phyloP scores from a whole-genome alignment of 1,284 basidiomycete species.

The Ustilago crameri region DNA sequence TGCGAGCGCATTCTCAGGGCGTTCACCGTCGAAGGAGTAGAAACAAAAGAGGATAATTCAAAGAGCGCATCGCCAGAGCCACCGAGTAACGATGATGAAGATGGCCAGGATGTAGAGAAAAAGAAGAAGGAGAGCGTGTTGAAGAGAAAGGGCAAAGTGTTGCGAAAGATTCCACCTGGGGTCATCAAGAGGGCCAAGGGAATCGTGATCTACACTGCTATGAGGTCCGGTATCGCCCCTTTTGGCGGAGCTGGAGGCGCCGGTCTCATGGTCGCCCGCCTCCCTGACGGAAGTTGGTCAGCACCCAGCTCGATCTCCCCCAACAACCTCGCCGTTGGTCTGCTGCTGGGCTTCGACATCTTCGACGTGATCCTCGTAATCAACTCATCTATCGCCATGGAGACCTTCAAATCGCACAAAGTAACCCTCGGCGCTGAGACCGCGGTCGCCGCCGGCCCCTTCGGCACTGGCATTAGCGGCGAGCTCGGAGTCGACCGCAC shows the following conservation, averaged over 20 bases:
- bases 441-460: conserved; percentile 72
- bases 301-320: conserved; percentile 71
- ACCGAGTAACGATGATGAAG: conserved; percentile 56
- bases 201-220: conserved; percentile 71
- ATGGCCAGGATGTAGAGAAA: conserved; percentile 35
- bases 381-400: conserved; percentile 71
- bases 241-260: conserved; percentile 72
- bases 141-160: conserved; percentile 69
- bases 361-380: conserved; percentile 69
- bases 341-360: conserved; percentile 62
- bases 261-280: conserved; percentile 66
- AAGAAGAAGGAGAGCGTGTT: conserved; percentile 54
- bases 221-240: conserved; percentile 71
- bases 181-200: conserved; percentile 70
- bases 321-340: conserved; percentile 70
- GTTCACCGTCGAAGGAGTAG: conserved; percentile 61
- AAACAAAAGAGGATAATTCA: conserved; percentile 28
- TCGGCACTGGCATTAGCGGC: conserved; percentile 70
- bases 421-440: conserved; percentile 72
- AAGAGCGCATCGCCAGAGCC: neutral
- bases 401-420: conserved; percentile 72
- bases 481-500: conserved; percentile 69
- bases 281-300: conserved; percentile 70
- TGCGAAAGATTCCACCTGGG: conserved; percentile 72
- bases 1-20: conserved; percentile 70